Conservation (phyloP, 371 early-diverging fungal genomes). For the Basidiobolus meristosporus region DNA sequence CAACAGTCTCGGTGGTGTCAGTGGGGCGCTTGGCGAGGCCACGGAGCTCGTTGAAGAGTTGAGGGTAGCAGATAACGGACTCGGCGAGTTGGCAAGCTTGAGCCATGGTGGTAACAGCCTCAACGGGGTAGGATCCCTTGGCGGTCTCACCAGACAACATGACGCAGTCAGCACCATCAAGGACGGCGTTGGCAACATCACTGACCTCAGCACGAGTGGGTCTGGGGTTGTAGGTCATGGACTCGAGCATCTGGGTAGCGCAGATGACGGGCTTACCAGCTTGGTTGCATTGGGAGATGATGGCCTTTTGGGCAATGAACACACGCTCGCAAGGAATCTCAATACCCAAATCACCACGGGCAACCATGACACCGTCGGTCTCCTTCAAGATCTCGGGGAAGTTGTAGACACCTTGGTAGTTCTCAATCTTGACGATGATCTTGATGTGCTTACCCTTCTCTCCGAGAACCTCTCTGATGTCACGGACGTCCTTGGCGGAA, state of each 20-base stretch:
- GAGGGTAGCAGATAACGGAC: conserved; percentile 52
- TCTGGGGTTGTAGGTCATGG: conserved; percentile 88
- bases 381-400: conserved; percentile 89
- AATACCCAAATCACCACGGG: conserved; percentile 96
- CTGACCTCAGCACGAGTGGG: conserved; percentile 98
- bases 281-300: conserved; percentile 83
- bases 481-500: conserved; percentile 67
- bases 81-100: conserved; percentile 58
- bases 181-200: conserved; percentile 98
- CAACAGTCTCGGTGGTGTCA: conserved; percentile 79
- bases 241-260: conserved; percentile 99
- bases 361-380: conserved; percentile 98
- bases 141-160: conserved; percentile 99
- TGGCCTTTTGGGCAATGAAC: conserved; percentile 92
- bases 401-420: conserved; percentile 87
- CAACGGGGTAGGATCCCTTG: conserved; percentile 66
- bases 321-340: conserved; percentile 88
- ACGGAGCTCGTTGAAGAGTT: conserved; percentile 64
- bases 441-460: conserved; percentile 67
- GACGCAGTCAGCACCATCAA: conserved; percentile 95
- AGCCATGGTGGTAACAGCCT: conserved; percentile 59
- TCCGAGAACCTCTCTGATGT: conserved; percentile 61
- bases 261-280: conserved; percentile 93
- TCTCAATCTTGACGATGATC: conserved; percentile 93
- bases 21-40: conserved; percentile 50